Base-by-base conservation (phyloP, 2,329 filamentous ascomycete species). In the Pseudogymnoascus sp. region DNA sequence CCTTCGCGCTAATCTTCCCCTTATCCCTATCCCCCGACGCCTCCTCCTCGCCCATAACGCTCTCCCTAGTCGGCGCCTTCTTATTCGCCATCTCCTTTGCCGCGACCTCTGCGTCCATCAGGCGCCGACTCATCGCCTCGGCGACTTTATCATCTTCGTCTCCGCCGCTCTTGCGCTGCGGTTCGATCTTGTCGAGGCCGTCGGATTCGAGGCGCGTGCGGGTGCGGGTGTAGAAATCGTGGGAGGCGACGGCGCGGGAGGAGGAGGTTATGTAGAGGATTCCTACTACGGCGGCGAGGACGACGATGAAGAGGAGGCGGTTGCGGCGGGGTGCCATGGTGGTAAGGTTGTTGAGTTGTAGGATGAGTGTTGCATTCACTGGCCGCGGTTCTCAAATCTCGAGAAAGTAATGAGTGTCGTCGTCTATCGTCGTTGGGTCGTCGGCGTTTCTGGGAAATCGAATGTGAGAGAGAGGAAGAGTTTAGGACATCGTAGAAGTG, bases 221-320 rank as follows among this genome's bases (percentile, higher is more conserved):
- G 27, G 84, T 87, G 74, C 81, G 84, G 65, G 79, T 76, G 75
- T 86, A 86, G 67, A 87, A 87, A 68, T 84, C 83, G 44, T 79
- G 64, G 77, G 74, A 35, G 79, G 78, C 58, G 39, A 59, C 81
- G 77, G 63, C 81, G 80, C 60, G 83, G 77, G 41, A 42, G 58
- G 80, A 81, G n/a, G 81, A 82, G 17, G 87, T 88, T 72, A 91
- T 87, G 78, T 93, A 91, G 68, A 95, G 78, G 61, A 88, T 77
- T 51, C 87, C 80, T 67, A 93, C 76, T 64, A 93, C 75, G 63
- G 83, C 78, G 66, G 86, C 79, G 67, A 92, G 68, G 62, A 86
- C 79, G 62, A 87, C 78, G 69, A 92, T 78, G 66, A 84, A 77
- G 62, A 91, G 77, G 68, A 88, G 77, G 71, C 87, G 86, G 69